These are phyloP conservation scores for Choanephora cucurbitarum DNA, from an alignment of 371 early-diverging fungal species.

Conservation along the genomic window DNA sequence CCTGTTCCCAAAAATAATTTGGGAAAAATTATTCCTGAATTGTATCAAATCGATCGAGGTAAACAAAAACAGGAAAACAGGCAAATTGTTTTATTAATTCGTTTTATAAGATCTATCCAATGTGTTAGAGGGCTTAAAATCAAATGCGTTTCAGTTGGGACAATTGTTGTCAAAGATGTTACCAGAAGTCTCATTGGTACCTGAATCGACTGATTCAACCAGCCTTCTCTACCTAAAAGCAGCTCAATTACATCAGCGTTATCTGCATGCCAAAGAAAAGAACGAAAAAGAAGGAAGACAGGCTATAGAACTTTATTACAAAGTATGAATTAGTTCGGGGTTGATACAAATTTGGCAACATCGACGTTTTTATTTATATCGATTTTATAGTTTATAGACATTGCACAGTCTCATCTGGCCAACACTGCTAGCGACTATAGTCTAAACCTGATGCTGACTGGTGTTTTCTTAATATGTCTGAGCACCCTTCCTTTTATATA, in stretches of 20 bases:
- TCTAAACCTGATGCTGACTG: constrained; percentile 49
- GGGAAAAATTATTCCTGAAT: constrained; percentile 76
- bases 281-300: constrained; percentile 1
- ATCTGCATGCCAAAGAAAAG: not conserved
- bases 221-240: constrained; percentile 22
- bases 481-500: constrained; percentile 14
- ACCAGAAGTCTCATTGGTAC: constrained; percentile 21
- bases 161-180: constrained; percentile 19
- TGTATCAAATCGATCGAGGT: constrained; percentile 46
- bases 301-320: constrained; percentile 32
- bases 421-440: constrained; percentile 61
- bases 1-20: constrained; percentile 93
- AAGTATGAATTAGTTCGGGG: constrained; percentile 27
- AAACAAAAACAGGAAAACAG: constrained; percentile 4
- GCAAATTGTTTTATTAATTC: not conserved
- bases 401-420: constrained; percentile 49
- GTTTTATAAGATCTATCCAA: not conserved
- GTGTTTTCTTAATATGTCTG: constrained; percentile 28
- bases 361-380: not conserved
- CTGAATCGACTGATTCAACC: not conserved
- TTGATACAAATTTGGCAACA: constrained; percentile 8
- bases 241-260: constrained; percentile 16
- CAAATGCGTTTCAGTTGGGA: constrained; percentile 66
- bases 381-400: constrained; percentile 41
- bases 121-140: constrained; percentile 54